Evolutionary conservation across 139 green algal species (phyloP).

Genomic region (Chlorella sorokiniana): DNA sequence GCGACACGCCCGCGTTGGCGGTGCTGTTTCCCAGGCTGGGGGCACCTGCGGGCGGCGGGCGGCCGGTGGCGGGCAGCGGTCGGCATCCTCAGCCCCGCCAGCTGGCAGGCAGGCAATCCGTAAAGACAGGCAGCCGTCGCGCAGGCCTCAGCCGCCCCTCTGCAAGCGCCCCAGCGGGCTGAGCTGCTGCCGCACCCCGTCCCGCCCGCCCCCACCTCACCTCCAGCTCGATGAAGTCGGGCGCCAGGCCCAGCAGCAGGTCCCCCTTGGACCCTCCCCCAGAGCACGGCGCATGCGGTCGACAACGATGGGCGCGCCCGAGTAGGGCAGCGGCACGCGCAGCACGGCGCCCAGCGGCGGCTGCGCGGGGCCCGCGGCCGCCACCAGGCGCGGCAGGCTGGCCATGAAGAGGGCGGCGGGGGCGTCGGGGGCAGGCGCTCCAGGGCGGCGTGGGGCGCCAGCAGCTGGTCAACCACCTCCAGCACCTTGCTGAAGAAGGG

Average conservation of each 20-base stretch:
- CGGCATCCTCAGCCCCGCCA: no score
- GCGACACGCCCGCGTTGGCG: slow-evolving; percentile 63
- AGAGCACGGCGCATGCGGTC: slow-evolving; percentile 23
- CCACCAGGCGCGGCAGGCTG: slow-evolving; percentile 35
- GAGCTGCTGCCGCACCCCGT: no score
- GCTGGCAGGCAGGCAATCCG: no score
- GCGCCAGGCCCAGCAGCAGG: slow-evolving; percentile 6
- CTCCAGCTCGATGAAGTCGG: slow-evolving; percentile 31
- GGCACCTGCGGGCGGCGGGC: slow-evolving; percentile 58
- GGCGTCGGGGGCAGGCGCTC: slow-evolving; percentile 44
- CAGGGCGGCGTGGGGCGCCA: slow-evolving; percentile 45
- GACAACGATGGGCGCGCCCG: slow-evolving; percentile 2
- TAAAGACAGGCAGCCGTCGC: no score
- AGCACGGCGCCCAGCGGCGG: slow-evolving; percentile 4
- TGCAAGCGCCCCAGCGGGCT: no score
- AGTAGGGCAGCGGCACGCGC: slow-evolving; percentile 31
- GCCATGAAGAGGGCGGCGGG: slow-evolving; percentile 54
- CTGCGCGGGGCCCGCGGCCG: slow-evolving; percentile 24
- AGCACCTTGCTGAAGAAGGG: slow-evolving; percentile 74
- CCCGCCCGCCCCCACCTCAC: slow-evolving; percentile 36
- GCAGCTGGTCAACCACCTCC: slow-evolving; percentile 64
- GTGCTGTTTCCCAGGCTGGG: slow-evolving; percentile 62
- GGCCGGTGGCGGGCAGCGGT: not conserved
- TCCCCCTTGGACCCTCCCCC: not conserved
- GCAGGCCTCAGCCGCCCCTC: not conserved